phyloP scores from a whole-genome alignment of 73 alveolate genomes.

The Blepharisma stoltei region DNA sequence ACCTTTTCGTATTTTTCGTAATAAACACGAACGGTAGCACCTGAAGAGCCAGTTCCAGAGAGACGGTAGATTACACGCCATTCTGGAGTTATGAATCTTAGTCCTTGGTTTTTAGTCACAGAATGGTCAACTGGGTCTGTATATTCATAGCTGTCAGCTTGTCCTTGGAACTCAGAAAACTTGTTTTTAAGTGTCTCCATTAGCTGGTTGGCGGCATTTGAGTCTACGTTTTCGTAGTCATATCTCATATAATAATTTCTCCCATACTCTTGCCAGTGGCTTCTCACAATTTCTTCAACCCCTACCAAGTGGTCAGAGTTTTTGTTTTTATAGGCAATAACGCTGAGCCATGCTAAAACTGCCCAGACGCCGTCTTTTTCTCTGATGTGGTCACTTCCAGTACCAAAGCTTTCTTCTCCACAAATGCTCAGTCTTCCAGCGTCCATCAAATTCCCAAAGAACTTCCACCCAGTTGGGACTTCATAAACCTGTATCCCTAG shows the following conservation, averaged over 20 bases:
- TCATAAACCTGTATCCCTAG: slow-evolving; percentile 84
- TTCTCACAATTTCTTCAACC: slow-evolving; percentile 83
- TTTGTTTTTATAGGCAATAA: slow-evolving; percentile 92
- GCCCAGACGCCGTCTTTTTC: slow-evolving; percentile 99
- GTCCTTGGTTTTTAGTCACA: slow-evolving; percentile 90
- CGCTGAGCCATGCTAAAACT: slow-evolving; percentile 96
- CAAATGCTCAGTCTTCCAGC: slow-evolving; percentile 91
- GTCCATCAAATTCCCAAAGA: slow-evolving; percentile 99
- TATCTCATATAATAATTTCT: slow-evolving; percentile 98
- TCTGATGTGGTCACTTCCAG: slow-evolving; percentile 97
- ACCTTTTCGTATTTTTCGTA: slow-evolving; percentile 85
- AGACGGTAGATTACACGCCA: slow-evolving; percentile 97
- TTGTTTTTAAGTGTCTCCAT: slow-evolving; percentile 78
- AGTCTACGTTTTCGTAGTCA: slow-evolving; percentile 95
- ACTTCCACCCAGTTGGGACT: slow-evolving; percentile 99
- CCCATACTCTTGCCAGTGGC: slow-evolving; percentile 96
- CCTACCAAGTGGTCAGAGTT: slow-evolving; percentile 79
- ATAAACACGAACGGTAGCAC: slow-evolving; percentile 98
- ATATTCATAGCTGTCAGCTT: slow-evolving; percentile 87
- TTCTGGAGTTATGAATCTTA: slow-evolving; percentile 87
- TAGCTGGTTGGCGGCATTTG: slow-evolving; percentile 89
- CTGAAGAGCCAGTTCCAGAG: slow-evolving; percentile 98
- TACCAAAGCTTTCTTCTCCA: slow-evolving; percentile 99
- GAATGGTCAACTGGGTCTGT: slow-evolving; percentile 96
- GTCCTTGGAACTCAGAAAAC: slow-evolving; percentile 38